These are phyloP conservation scores for Pisolithus microcarpus DNA, from an alignment of 768 basidiomycete genomes.

Conservation along the genomic window DNA sequence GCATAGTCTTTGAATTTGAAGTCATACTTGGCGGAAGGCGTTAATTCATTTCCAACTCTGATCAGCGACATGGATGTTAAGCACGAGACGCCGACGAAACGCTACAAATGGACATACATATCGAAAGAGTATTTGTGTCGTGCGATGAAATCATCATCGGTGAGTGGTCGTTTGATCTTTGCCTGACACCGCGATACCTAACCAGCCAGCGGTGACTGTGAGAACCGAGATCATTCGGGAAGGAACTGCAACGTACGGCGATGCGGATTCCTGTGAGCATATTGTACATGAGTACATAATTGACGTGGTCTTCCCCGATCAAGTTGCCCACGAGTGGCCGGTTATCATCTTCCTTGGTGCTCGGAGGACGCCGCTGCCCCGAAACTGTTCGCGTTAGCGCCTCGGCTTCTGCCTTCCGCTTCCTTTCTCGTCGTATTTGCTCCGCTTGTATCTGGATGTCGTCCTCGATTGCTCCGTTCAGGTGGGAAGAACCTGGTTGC, in stretches of 20 bases:
- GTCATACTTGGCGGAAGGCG: conserved; percentile 96
- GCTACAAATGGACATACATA: conserved; percentile 50
- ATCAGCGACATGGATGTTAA: conserved; percentile 3
- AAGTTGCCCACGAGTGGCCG: conserved; percentile 83
- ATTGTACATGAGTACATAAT: conserved; percentile 99
- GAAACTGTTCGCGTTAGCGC: too few relatives aligned
- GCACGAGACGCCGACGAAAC: neutral
- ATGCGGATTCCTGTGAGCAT: conserved; percentile 99
- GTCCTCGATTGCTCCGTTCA: conserved; percentile 36
- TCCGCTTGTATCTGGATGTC: conserved; percentile 88
- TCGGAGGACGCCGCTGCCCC: too few relatives aligned
- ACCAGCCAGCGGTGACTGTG: conserved; percentile 2
- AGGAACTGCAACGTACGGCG: conserved; percentile 49
- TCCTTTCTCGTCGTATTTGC: conserved; percentile 75
- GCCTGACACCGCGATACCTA: conserved; percentile 95
- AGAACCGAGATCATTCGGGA: neutral
- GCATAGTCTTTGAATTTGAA: conserved; percentile 99
- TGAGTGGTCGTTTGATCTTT: conserved; percentile 81
- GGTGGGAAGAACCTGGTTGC: conserved; percentile 31
- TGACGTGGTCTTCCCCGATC: conserved; percentile 97
- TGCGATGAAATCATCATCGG: conserved; percentile 80
- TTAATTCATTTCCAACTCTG: conserved; percentile 95
- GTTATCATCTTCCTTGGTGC: conserved; percentile 37
- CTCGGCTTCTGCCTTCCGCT: conserved; percentile 63
- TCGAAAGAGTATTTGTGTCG: conserved; percentile 96